Evolutionary conservation across 2,329 filamentous ascomycete genomes (phyloP).

Genomic region (Alternaria infectoria): DNA sequence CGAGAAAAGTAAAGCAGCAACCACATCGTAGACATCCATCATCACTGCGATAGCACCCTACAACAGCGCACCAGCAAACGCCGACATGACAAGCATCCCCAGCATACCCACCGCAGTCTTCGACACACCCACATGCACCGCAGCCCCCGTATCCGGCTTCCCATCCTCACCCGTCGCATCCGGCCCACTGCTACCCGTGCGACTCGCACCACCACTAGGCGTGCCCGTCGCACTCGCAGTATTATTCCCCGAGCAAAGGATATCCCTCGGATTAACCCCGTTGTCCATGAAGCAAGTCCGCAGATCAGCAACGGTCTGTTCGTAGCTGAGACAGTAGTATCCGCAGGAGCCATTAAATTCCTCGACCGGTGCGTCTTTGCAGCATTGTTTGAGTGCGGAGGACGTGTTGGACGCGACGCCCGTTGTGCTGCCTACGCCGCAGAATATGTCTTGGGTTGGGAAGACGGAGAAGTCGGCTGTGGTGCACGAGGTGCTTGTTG

Average conservation of each 20-base stretch:
- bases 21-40: not conserved
- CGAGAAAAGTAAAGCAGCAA: not conserved
- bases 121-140: conserved; percentile 21
- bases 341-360: conserved; percentile 38
- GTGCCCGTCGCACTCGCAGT: conserved; percentile 36
- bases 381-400: conserved; percentile 35
- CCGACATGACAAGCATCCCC: conserved; percentile 34
- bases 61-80: conserved; percentile 36
- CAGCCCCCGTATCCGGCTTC: conserved; percentile 19
- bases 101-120: conserved; percentile 39
- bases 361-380: conserved; percentile 41
- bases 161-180: conserved; percentile 6
- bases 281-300: conserved; percentile 37
- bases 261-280: conserved; percentile 25
- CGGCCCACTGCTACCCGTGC: conserved; percentile 3
- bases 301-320: conserved; percentile 35
- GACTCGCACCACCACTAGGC: conserved; percentile 17
- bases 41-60: conserved; percentile 5
- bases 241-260: conserved; percentile 37
- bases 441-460: conserved; percentile 36
- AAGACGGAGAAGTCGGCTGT: conserved; percentile 32
- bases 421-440: conserved; percentile 32
- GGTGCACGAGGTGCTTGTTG: conserved; percentile 28
- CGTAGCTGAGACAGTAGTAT: conserved; percentile 37
- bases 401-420: conserved; percentile 35